Conservation (phyloP, 352 stramenopile genomes). For the Thalassiosira mediterranea region DNA sequence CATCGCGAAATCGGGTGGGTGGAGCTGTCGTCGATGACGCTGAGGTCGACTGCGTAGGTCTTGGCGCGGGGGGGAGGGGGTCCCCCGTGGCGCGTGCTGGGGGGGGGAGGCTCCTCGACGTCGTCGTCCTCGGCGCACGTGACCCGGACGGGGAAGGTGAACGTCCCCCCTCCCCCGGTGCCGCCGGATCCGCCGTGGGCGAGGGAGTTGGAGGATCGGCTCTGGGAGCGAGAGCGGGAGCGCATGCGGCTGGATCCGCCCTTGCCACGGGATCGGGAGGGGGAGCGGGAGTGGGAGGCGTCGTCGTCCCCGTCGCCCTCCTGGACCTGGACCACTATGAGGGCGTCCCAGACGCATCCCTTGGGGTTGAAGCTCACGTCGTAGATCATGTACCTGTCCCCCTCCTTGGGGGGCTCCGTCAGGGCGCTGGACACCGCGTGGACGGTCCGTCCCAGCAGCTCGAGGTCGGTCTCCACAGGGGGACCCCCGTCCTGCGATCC, state of each 20-base stretch:
- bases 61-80: constrained; percentile 30
- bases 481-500: constrained; percentile 9
- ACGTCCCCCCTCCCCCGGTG: constrained; percentile 11
- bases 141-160: constrained; percentile 57
- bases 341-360: constrained; percentile 59
- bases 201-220: not conserved
- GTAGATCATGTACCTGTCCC: constrained; percentile 55
- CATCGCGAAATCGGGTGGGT: constrained; percentile 49
- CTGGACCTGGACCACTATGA: constrained; percentile 45
- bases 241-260: not conserved
- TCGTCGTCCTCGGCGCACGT: constrained; percentile 61
- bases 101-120: constrained; percentile 1
- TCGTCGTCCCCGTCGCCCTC: constrained; percentile 26
- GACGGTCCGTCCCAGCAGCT: constrained; percentile 55
- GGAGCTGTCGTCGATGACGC: constrained; percentile 45
- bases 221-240: constrained; percentile 14
- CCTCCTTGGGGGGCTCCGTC: constrained; percentile 49
- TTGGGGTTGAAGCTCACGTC: constrained; percentile 62
- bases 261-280: not conserved
- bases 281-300: not conserved
- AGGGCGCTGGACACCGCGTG: constrained; percentile 47
- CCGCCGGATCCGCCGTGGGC: not conserved
- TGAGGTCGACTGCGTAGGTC: constrained; percentile 56
- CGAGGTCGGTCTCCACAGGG: constrained; percentile 47
- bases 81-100: not conserved